Evolutionary conservation across 2,329 filamentous ascomycete species (phyloP), one percentile per base, ranked within the genome.

Genomic region (Alternaria arbusti): DNA sequence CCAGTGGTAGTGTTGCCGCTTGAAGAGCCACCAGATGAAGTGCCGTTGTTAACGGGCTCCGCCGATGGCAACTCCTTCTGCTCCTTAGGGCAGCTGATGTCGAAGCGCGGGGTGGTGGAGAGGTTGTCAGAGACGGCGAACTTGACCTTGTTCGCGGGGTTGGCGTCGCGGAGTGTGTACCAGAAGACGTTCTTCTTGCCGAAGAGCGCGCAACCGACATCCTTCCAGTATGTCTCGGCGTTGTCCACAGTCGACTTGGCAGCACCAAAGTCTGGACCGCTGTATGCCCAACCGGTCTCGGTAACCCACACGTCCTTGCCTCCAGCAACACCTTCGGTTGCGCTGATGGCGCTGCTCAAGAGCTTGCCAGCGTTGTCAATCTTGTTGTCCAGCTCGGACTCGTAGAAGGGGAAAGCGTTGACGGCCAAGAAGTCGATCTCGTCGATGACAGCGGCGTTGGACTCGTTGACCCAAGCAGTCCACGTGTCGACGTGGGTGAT

Each of bases 91-190:
- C 86, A 88, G 70, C 80, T 84, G 59, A 88, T 82, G 74, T 88
- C 81, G 78, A 85, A 88, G 57, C 79, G 77, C 46, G 86, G 82
- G 25, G 75, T 84, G 70, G 84, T 86, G 65, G 80, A 83, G 56
- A 88, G 81, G 72, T 87, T 78, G 63, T 86, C 78, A 72, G 84
- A 86, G 66, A 88, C 84, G 75, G 82, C 85, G 56, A 88, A 88
- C 82, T 87, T 86, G 80, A 85, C 82, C 74, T 82, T 73, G 83
- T 88, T 87, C 76, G 83, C 86, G 54, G 86, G 84, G 83, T 88
- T 88, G 54, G 74, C 71, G 55, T 79, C 77, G 9, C 71, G 71
- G 6, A 79, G 70, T 7, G 72, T 75, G 67, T 79, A 80, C 76
- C 76, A 80, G 67, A 74, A 80, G 36, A 74, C 71, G 65, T 79